Evolutionary conservation across 1,284 basidiomycete genomes (phyloP), one percentile per base, ranked within the genome.

Genomic region (Microbotryomycetes sp.): DNA sequence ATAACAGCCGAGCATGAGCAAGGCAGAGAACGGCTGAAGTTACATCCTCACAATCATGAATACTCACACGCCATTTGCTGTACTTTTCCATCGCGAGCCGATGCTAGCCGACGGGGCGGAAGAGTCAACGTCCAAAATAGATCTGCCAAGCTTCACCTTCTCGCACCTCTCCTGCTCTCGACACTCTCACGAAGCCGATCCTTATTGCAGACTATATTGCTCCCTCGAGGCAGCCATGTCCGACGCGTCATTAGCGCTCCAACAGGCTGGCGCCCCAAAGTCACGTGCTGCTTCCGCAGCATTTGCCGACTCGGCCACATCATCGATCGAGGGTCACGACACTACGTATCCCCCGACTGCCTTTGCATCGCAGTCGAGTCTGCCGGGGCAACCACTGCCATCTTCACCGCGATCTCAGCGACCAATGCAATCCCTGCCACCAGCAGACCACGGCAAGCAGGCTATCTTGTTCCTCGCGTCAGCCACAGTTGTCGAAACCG

Each of bases 401-500:
- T 26, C 46, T 21, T 48, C 46, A n/a, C 16, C 46, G 26, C 41
- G 52, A 2, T n/a, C n/a, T n/a, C n/a, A n/a, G n/a, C n/a, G 35
- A 41, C 11, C 35, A 18, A 41, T 41, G 9, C 23, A 29, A 2
- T 18, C 9, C 0, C 53, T 61, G 2, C 52, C 59, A 4, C 29
- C 3, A 1, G 52, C 62, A 2, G 62, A 64, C 30, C 52, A 35
- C 2, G 47, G 52, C n/a, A 52, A 21, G n/a, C 27, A 52, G 3
- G 62, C 62, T 5, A 62, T 54, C 57, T 27, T 63, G 16, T 63
- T 78, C 72, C 70, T 78, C 3, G 64, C 67, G 6, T 75, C 72
- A 11, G 75, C 76, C 6, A 78, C 76, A 60, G 31, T 75, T 24
- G 72, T 78, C 4, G 76, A 78, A 56, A 74, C 74, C 28, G 69